Evolutionary conservation across 768 basidiomycete species (phyloP), one percentile per base, ranked within the genome.

Genomic region (Mycena polygramma): DNA sequence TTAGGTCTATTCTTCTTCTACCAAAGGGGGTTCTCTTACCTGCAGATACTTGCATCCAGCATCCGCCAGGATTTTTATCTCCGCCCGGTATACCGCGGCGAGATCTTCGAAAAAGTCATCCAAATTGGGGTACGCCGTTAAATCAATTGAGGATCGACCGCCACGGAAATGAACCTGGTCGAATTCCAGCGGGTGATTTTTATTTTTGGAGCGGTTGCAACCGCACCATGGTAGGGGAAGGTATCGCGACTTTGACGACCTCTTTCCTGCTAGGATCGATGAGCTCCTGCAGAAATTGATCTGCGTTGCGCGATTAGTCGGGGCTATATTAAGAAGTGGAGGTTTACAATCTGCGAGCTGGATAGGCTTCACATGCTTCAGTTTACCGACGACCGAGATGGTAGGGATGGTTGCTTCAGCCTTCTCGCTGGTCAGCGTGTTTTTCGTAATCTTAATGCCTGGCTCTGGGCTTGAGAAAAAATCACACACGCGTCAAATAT

Each of bases 191-290:
- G 5, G 5, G 49, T 22, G 43, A 10, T 19, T 52, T 1, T 10
- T 63, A 10, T 19, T 52, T 1, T 10, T 63, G 3, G 0, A 14
- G 4, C 24, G 6, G 19, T 19, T 30, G 30, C 6, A 41, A 36
- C 2, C 57, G 66, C 20, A 74, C 69, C 73, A 74, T 74, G 19
- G 73, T 74, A 20, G 73, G 73, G 7, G 73, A 74, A 13, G 73
- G 73, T 60, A 74, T 74, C 49, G 73, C 71, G 11, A 74, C 71
- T 39, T 74, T 74, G n/a, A 72, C 73, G 41, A 71, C 55, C 45
- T 70, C 70, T 22, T 63, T 62, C 57, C 57, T 71, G 63, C 64
- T 69, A 6, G 69, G 62, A 24, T 73, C 72, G 36, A 73, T 70
- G 17, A 61, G 69, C 49, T 57, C 57, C 53, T 70, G 65, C 45